Evolutionary conservation across 2,329 filamentous ascomycete species (phyloP).

Genomic region (Colletotrichum liaoningense): DNA sequence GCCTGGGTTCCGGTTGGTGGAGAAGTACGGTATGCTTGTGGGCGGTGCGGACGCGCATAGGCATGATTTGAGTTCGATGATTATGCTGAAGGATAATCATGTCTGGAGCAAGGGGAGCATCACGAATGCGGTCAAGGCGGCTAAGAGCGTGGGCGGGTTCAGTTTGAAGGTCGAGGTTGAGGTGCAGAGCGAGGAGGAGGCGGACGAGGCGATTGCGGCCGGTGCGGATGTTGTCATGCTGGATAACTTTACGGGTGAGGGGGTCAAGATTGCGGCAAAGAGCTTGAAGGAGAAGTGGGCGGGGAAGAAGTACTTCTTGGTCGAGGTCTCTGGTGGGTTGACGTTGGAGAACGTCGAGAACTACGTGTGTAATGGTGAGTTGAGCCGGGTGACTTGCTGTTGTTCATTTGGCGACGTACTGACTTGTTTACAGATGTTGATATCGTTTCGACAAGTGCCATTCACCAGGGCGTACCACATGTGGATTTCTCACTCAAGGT

Average conservation of each 20-base stretch:
- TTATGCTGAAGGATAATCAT: constrained; percentile 99
- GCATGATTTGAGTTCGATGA: constrained; percentile 93
- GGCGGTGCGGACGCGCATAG: constrained; percentile 93
- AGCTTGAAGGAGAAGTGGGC: constrained; percentile 85
- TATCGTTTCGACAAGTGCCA: constrained; percentile 94
- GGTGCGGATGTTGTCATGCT: constrained; percentile 98
- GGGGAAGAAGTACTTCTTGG: constrained; percentile 77
- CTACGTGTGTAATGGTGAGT: constrained; percentile 81
- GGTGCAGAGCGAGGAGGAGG: constrained; percentile 87
- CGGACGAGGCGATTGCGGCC: constrained; percentile 89
- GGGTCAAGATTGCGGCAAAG: constrained; percentile 78
- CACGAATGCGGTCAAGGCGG: constrained; percentile 84
- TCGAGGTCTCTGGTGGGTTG: constrained; percentile 94
- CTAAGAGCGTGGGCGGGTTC: constrained; percentile 87
- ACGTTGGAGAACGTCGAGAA: constrained; percentile 84
- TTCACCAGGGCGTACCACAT: constrained; percentile 94
- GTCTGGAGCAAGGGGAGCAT: constrained; percentile 93
- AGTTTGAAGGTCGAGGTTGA: constrained; percentile 96
- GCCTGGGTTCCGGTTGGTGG: constrained; percentile 92
- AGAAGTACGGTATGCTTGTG: constrained; percentile 98
- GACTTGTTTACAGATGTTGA: constrained; percentile 75
- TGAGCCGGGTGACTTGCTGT: background rate
- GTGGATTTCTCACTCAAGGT: constrained; percentile 98
- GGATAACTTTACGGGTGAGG: constrained; percentile 90
- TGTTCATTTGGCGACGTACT: background rate